Evolutionary conservation across 768 basidiomycete species (phyloP).

Genomic region (Grammothele lineata): DNA sequence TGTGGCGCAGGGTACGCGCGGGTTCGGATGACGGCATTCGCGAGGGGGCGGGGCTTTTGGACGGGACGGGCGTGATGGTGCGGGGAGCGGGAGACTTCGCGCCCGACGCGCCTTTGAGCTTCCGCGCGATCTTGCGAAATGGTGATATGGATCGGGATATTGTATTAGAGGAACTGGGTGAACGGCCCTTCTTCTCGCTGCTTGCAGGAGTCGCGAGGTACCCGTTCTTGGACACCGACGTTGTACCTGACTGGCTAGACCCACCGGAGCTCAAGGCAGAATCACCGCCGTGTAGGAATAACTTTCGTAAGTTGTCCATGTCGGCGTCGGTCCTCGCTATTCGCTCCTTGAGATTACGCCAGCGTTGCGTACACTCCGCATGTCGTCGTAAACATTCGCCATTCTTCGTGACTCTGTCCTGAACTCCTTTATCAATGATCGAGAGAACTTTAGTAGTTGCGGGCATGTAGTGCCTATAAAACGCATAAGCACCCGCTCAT

Average conservation of each 20-base stretch:
- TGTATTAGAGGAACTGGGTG: conserved; percentile 42
- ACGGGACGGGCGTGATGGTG: conserved; percentile 33
- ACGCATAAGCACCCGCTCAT: neutral
- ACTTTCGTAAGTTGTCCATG: conserved; percentile 67
- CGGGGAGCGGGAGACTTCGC: conserved; percentile 26
- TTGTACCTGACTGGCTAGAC: conserved; percentile 60
- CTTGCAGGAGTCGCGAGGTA: conserved; percentile 65
- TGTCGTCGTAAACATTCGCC: conserved; percentile 90
- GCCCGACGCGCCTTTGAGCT: conserved; percentile 46
- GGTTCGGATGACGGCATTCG: conserved; percentile 57
- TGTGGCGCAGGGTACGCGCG: conserved; percentile 45
- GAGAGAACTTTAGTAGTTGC: conserved; percentile 88
- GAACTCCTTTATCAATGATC: conserved; percentile 92
- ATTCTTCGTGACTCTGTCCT: conserved; percentile 92
- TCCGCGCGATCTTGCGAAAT: conserved; percentile 72
- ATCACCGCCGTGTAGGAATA: conserved; percentile 46
- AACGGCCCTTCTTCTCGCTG: conserved; percentile 36
- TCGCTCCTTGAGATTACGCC: conserved; percentile 75
- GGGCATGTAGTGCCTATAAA: conserved; percentile 84
- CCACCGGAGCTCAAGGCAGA: conserved; percentile 56
- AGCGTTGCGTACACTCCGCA: conserved; percentile 84
- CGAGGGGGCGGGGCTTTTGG: conserved; percentile 34
- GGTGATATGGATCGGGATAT: conserved; percentile 79
- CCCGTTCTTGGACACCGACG: conserved; percentile 44
- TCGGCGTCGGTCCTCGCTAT: conserved; percentile 78